phyloP scores from a whole-genome alignment of 768 basidiomycete species.

The Calvatia gigantea region DNA sequence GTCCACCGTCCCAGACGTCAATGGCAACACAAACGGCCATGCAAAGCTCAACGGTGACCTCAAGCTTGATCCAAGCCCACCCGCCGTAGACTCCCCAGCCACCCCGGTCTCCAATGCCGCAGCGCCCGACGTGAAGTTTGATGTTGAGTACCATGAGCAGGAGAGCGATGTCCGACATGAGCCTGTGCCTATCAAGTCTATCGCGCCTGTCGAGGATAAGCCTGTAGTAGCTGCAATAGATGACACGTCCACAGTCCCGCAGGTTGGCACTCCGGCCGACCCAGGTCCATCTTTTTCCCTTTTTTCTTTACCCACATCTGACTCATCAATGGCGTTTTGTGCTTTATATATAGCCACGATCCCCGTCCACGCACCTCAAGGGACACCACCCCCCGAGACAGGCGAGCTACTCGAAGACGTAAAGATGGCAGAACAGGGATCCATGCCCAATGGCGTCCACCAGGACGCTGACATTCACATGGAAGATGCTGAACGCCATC shows the following conservation, averaged over 20 bases:
- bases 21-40: slow-evolving; percentile 36
- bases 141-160: slow-evolving; percentile 56
- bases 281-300: slow-evolving; percentile 34
- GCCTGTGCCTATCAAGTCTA: slow-evolving; percentile 45
- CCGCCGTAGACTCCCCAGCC: slow-evolving; percentile 50
- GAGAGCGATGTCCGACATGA: slow-evolving; percentile 70
- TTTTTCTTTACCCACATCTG: slow-evolving; percentile 20
- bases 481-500: slow-evolving; percentile 39
- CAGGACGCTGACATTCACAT: slow-evolving; percentile 37
- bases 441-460: slow-evolving; percentile 30
- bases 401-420: slow-evolving; percentile 49
- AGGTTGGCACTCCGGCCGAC: slow-evolving; percentile 42
- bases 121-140: slow-evolving; percentile 57
- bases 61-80: slow-evolving; percentile 31
- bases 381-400: slow-evolving; percentile 40
- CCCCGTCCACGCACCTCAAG: slow-evolving; percentile 39
- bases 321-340: slow-evolving; percentile 15
- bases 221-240: slow-evolving; percentile 23
- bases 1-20: slow-evolving; percentile 31
- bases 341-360: slow-evolving; percentile 35
- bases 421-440: slow-evolving; percentile 47
- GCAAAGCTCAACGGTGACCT: slow-evolving; percentile 28
- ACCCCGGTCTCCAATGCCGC: slow-evolving; percentile 54
- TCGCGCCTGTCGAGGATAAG: slow-evolving; percentile 30
- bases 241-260: slow-evolving; percentile 41